Evolutionary conservation across 805 yeast species (phyloP).

Genomic region (Yamadazyma paraphyllophila): DNA sequence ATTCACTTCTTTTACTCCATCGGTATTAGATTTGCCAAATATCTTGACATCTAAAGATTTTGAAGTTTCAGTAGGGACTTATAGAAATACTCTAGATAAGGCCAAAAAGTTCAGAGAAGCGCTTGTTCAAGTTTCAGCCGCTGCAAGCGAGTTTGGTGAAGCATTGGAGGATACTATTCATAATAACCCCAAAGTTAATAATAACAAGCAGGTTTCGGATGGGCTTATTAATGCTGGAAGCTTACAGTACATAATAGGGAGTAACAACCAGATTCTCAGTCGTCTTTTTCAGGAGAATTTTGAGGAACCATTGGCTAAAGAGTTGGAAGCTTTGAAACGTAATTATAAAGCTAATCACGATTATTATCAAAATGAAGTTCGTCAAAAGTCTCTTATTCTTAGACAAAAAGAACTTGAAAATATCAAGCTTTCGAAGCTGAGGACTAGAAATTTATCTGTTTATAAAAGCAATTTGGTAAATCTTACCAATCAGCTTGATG

Average conservation of each 20-base stretch:
- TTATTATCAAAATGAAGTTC: slow-evolving; percentile 53
- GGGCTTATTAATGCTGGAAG: slow-evolving; percentile 75
- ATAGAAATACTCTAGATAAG: slow-evolving; percentile 45
- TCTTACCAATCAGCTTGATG: slow-evolving; percentile 73
- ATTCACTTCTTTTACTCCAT: slow-evolving; percentile 48
- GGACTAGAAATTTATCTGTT: slow-evolving; percentile 61
- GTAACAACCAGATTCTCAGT: slow-evolving; percentile 72
- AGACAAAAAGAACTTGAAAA: slow-evolving; percentile 62
- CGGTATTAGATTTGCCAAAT: slow-evolving; percentile 59
- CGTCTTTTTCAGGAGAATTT: slow-evolving; percentile 54
- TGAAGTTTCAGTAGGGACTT: slow-evolving; percentile 45
- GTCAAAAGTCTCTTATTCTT: slow-evolving; percentile 49
- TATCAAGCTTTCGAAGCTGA: slow-evolving; percentile 54
- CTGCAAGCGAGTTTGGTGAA: slow-evolving; percentile 69
- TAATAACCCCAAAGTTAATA: slow-evolving; percentile 26
- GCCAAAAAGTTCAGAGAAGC: slow-evolving; percentile 48
- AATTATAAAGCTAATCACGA: slow-evolving; percentile 49
- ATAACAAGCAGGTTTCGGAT: slow-evolving; percentile 41
- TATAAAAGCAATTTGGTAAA: slow-evolving; percentile 67
- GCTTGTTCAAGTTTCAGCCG: slow-evolving; percentile 46
- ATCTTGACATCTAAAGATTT: slow-evolving; percentile 62
- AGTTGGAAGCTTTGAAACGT: slow-evolving; percentile 43
- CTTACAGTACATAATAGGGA: slow-evolving; percentile 69
- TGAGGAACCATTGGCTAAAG: slow-evolving; percentile 49
- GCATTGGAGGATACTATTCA: slow-evolving; percentile 53